A percentile compares a stretch with the other conserved stretches of the same genome.
Conservation (phyloP, 768 basidiomycete genomes). For the Panellus pusillus region DNA sequence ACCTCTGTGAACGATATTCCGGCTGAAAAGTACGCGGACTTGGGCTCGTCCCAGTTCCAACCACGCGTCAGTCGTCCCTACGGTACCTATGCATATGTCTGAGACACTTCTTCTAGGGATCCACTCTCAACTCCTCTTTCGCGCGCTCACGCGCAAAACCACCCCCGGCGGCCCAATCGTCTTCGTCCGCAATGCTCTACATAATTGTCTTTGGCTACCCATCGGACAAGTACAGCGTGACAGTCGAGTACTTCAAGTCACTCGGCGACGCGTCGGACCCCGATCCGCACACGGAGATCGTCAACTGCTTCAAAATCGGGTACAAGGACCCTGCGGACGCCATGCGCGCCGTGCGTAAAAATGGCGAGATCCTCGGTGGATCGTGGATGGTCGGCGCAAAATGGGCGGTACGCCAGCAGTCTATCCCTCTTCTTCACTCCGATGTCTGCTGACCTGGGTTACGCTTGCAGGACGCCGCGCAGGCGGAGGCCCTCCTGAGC, state of each 20-base stretch:
- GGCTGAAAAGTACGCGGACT: slow-evolving; percentile 49
- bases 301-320: slow-evolving; percentile 82
- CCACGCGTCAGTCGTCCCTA: slow-evolving; percentile 39
- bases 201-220: slow-evolving; percentile 91
- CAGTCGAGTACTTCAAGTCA: slow-evolving; percentile 73
- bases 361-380: slow-evolving; percentile 74
- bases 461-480: slow-evolving; percentile 58
- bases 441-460: background rate
- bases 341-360: slow-evolving; percentile 75
- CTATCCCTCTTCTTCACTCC: background rate
- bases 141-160: slow-evolving; percentile 31
- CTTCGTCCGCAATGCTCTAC: slow-evolving; percentile 49
- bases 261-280: slow-evolving; percentile 71
- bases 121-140: slow-evolving; percentile 39
- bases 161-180: slow-evolving; percentile 16
- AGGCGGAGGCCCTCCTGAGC: slow-evolving; percentile 55
- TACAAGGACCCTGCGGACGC: slow-evolving; percentile 74
- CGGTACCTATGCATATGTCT: background rate
- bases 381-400: slow-evolving; percentile 85
- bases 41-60: slow-evolving; percentile 42
- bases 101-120: slow-evolving; percentile 29
- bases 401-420: slow-evolving; percentile 64
- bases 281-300: slow-evolving; percentile 64
- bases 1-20: slow-evolving; percentile 76
- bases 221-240: slow-evolving; percentile 68